A percentile compares a stretch with the other conserved stretches of the same genome.
Conservation (phyloP, 768 basidiomycete species). For the Boletus pseudo-olivaceus region DNA sequence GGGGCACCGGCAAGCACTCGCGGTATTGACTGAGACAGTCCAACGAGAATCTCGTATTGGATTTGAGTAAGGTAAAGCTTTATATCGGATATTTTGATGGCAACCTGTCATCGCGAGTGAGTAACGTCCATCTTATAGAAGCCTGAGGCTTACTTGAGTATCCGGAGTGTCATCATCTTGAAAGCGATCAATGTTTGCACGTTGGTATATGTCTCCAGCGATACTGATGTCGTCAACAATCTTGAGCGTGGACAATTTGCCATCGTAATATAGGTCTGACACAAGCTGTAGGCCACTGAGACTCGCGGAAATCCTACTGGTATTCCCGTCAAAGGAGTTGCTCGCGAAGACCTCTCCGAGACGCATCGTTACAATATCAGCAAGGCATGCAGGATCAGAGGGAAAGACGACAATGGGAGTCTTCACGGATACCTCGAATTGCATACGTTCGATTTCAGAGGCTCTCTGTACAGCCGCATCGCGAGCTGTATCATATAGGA, state of each 20-base stretch:
- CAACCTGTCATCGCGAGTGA: slow-evolving; percentile 44
- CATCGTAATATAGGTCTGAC: slow-evolving; percentile 57
- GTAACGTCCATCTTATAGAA: background rate
- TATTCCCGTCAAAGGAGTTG: slow-evolving; percentile 60
- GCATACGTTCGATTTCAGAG: slow-evolving; percentile 91
- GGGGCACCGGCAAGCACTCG: slow-evolving; percentile 51
- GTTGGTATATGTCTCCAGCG: slow-evolving; percentile 63
- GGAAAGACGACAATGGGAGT: slow-evolving; percentile 93
- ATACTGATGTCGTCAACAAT: slow-evolving; percentile 92
- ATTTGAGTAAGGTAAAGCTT: slow-evolving; percentile 78
- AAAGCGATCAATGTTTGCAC: slow-evolving; percentile 49
- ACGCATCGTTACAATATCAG: slow-evolving; percentile 72
- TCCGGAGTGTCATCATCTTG: slow-evolving; percentile 58
- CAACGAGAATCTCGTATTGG: slow-evolving; percentile 74
- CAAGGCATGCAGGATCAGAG: slow-evolving; percentile 53
- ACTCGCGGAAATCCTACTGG: slow-evolving; percentile 66
- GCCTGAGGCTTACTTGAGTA: slow-evolving; percentile 54
- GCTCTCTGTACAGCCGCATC: slow-evolving; percentile 90
- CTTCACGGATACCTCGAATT: slow-evolving; percentile 86
- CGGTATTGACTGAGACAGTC: slow-evolving; percentile 65
- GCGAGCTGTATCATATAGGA: slow-evolving; percentile 90
- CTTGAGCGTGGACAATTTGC: slow-evolving; percentile 56
- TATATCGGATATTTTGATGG: slow-evolving; percentile 76
- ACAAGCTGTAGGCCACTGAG: slow-evolving; percentile 81
- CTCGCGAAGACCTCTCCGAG: slow-evolving; percentile 86